These are phyloP conservation scores for Gaertneriomyces semiglobifer DNA, from an alignment of 192 early-diverging fungal genomes.

Conservation along the genomic window DNA sequence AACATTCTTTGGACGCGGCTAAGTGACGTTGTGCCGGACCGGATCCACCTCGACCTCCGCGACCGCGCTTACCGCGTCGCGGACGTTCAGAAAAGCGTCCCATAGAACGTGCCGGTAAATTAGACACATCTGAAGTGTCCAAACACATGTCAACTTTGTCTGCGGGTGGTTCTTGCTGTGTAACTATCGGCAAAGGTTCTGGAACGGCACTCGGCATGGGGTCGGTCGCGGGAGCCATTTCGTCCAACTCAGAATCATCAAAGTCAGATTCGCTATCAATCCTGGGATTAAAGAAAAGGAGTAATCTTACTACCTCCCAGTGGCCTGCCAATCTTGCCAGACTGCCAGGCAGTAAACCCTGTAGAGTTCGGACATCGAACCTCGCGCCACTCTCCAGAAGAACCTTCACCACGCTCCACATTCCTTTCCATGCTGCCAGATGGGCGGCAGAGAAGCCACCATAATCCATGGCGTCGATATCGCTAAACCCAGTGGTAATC, in stretches of 20 bases:
- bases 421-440: slow-evolving; percentile 32
- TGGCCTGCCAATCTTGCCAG: slow-evolving; percentile 14
- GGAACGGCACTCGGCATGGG: no score
- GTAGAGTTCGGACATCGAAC: slow-evolving; percentile 8
- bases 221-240: no score
- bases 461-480: slow-evolving; percentile 29
- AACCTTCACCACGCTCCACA: slow-evolving; percentile 15
- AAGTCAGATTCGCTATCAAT: no score
- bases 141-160: background rate
- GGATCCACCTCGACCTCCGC: slow-evolving; percentile 23
- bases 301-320: slow-evolving; percentile 8
- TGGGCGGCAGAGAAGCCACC: slow-evolving; percentile 41
- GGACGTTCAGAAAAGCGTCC: slow-evolving; percentile 24
- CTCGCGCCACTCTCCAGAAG: slow-evolving; percentile 32
- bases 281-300: no score
- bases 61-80: slow-evolving; percentile 22
- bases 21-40: slow-evolving; percentile 8
- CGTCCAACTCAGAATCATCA: no score
- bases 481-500: slow-evolving; percentile 12
- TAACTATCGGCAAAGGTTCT: background rate
- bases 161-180: background rate
- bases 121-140: background rate
- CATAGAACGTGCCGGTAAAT: background rate
- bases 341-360: slow-evolving; percentile 17
- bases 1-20: background rate